Base-by-base conservation (phyloP, 495 filamentous ascomycete genomes). In the Apiosordaria backusii region DNA sequence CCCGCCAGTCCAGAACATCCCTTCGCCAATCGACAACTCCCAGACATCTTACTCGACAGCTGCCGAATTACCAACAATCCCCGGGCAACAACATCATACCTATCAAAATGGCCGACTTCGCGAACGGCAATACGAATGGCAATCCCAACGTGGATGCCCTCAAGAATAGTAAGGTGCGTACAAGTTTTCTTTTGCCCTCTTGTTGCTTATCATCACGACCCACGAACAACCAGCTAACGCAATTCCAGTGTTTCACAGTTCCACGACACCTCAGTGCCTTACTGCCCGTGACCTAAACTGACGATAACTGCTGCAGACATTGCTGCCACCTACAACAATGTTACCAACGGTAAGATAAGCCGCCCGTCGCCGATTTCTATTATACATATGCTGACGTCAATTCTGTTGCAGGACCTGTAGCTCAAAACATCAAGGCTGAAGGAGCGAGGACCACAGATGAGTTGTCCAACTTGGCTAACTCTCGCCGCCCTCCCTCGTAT, bases 341-440 rank as follows among this genome's bases (percentile, higher is more conserved):
- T 80, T 25, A 66, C 78, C 69, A 78, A 72, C 65, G 80, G 79
- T 81, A 77, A 40, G 74, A 57, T 27, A 7, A 25, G 19, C 26
- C 18, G n/a, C 18, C 4, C 24, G 7, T 18, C 23, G 3, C 21
- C 65, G 2, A 21, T 23, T 61, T 6, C 13, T 25, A 18, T 26
- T 54, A 65, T 40, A 61, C 9, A 13, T 21, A 65, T 69, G 65
- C 72, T 77, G 69, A 78, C 70, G 16, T 35, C 13, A 29, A 23
- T 61, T 25, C 18, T 50, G 63, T 55, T 61, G 54, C 71, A 92
- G 92, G 89, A 64, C 90, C 92, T 35, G 80, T 95, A 60, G 90
- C 89, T 64, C 85, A 93, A 76, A 90, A 86, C 70, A 84, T 92
- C 76, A 90, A 89, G 77, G 83, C 88, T 68, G 86, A 96, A 76